Evolutionary conservation across 1,284 basidiomycete species (phyloP), one percentile per base, ranked within the genome.

Genomic region (Agaricales sp.): DNA sequence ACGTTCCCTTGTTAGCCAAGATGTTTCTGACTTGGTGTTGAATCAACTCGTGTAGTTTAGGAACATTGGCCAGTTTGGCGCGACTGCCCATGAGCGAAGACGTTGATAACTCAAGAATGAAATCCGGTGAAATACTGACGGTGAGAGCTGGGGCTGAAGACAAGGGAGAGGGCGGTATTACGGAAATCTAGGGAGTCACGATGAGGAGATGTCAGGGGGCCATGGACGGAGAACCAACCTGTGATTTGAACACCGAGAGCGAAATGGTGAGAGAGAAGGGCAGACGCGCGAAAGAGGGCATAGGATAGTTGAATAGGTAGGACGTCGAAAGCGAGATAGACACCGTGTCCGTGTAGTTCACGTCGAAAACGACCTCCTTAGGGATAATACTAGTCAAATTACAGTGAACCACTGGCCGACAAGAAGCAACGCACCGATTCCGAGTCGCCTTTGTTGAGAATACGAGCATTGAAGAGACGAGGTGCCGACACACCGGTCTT

Each of bases 41-140:
- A 38, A 90, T 88, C 44, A 90, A 67, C 60, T 90, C 87, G 55
- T 90, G 87, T 12, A 90, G 66, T 61, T 90, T 90, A 21, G 87
- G 87, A 2, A 90, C 83, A 57, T 90, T 85, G 30, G 83, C 85
- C 1, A 90, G 71, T 63, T 89, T 87, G 30, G 87, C 87, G 37
- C 87, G 79, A 55, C 85, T 89, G 35, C 87, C 87, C 74, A 90
- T 79, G 2, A 88, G 71, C 20, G 87, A 90, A 4, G 78, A 85
- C 22, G 82, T 88, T 47, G 78, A 77, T 22, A 89, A 67, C 55
- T 82, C 77, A 11, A 89, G 73, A 2, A 73, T 76, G 57, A 89
- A 85, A 53, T 75, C 70, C 3, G 80, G 76, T 51, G 78, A 76
- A 16, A 88, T 70, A 25, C 71, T 73, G 41, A 88, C 62, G 0